phyloP scores from a whole-genome alignment of 2,329 filamentous ascomycete genomes.

The Penicillium rolfsii region DNA sequence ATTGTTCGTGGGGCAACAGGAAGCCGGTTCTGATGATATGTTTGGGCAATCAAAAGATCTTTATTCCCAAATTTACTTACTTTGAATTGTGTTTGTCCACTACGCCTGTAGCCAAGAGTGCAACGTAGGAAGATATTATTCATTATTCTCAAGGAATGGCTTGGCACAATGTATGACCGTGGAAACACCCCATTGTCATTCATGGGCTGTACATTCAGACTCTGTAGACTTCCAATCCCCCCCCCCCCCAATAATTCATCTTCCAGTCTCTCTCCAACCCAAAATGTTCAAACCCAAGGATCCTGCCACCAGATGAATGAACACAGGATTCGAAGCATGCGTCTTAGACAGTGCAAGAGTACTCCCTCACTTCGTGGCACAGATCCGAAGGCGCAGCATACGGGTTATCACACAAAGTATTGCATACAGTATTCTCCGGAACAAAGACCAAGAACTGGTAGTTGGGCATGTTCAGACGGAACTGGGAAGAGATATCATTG shows the following conservation, averaged over 20 bases:
- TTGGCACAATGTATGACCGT: neutral
- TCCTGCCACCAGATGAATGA: neutral
- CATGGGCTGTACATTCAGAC: neutral
- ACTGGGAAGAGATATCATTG: slow-evolving; percentile 37
- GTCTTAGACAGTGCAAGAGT: slow-evolving; percentile 35
- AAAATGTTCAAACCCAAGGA: neutral
- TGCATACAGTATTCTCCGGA: slow-evolving; percentile 40
- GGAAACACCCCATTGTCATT: neutral
- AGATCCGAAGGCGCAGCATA: slow-evolving; percentile 36
- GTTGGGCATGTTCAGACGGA: slow-evolving; percentile 44
- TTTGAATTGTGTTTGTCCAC: neutral
- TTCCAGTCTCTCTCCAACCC: neutral
- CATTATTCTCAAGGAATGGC: slow-evolving; percentile 12
- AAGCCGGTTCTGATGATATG: slow-evolving; percentile 20
- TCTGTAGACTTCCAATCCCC: no score
- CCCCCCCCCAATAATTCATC: no score
- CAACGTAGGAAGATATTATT: neutral
- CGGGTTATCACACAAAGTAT: slow-evolving; percentile 42
- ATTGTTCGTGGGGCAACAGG: slow-evolving; percentile 15
- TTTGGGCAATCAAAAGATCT: slow-evolving; percentile 25
- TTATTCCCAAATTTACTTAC: slow-evolving; percentile 15
- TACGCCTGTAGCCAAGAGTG: neutral
- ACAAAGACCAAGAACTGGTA: slow-evolving; percentile 47
- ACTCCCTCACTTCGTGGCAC: slow-evolving; percentile 41
- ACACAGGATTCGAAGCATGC: neutral